Conservation (phyloP, 2,329 filamentous ascomycete genomes). For the Colletotrichum musae region DNA sequence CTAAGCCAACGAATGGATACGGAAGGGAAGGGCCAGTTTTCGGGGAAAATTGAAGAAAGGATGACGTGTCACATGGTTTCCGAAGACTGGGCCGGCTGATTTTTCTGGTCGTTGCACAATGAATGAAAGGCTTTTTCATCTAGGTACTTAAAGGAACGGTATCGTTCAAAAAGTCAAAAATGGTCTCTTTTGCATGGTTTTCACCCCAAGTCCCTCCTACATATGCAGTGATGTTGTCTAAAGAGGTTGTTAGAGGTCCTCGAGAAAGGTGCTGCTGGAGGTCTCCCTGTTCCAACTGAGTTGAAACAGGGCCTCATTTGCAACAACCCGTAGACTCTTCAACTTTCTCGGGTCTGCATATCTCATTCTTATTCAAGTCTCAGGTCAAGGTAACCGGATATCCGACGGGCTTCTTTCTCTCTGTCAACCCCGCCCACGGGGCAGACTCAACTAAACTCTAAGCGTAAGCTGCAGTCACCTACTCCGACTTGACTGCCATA, state of each 20-base stretch:
- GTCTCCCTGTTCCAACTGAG: too few relatives aligned
- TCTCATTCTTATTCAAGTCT: too few relatives aligned
- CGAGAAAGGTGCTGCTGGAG: background rate
- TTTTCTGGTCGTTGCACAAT: conserved; percentile 42
- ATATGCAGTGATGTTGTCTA: background rate
- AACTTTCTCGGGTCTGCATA: too few relatives aligned
- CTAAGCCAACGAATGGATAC: conserved; percentile 36
- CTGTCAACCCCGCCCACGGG: too few relatives aligned
- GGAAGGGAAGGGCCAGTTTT: conserved; percentile 42
- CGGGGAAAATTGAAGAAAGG: conserved; percentile 37
- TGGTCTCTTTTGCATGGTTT: conserved; percentile 42
- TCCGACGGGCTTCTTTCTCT: too few relatives aligned
- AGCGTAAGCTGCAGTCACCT: too few relatives aligned
- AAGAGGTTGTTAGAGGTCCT: background rate
- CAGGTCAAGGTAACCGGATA: too few relatives aligned
- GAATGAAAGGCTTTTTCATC: conserved; percentile 43
- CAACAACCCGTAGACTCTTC: too few relatives aligned
- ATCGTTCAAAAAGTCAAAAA: conserved; percentile 42
- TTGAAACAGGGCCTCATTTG: too few relatives aligned
- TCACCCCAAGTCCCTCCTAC: conserved; percentile 1
- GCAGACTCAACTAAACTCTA: too few relatives aligned
- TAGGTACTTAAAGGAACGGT: conserved; percentile 41
- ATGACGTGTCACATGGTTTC: conserved; percentile 40
- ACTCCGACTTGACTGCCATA: too few relatives aligned
- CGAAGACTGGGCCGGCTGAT: conserved; percentile 41